Percentiles rank a stretch among this genome's conserved stretches.
phyloP scores from a whole-genome alignment of 129 eudicot species.

The Flaveria linearis region DNA sequence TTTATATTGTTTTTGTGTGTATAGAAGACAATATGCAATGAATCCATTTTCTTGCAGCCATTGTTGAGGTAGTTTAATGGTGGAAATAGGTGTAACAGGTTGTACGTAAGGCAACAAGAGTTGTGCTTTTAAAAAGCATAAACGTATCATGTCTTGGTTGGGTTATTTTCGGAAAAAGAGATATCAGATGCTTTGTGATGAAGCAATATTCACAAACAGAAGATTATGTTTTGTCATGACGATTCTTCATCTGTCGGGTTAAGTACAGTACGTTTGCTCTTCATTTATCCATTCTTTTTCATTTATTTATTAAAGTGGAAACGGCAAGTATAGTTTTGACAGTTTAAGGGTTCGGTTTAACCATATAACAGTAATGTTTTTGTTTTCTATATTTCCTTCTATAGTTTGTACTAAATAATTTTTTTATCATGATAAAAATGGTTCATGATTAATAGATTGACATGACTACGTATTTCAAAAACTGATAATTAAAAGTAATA shows the following conservation, averaged over 20 bases:
- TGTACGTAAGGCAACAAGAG: constrained; percentile 4
- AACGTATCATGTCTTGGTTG: neutral
- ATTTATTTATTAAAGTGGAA: neutral
- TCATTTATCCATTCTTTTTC: neutral
- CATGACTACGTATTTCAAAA: too few relatives aligned
- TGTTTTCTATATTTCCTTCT: too few relatives aligned
- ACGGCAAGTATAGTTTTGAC: neutral
- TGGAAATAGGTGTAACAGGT: neutral
- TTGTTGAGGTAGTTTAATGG: neutral
- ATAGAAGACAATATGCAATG: neutral
- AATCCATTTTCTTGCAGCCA: too few relatives aligned
- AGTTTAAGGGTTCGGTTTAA: too few relatives aligned
- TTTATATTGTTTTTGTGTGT: too few relatives aligned
- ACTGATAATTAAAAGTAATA: neutral
- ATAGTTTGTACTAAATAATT: too few relatives aligned
- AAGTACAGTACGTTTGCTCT: neutral
- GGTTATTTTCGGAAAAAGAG: constrained; percentile 7
- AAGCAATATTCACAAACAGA: neutral
- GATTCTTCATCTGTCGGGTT: neutral
- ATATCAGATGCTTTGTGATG: constrained; percentile 10
- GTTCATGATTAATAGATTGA: too few relatives aligned
- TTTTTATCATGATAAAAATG: too few relatives aligned
- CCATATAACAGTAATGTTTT: too few relatives aligned
- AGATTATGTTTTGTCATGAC: neutral
- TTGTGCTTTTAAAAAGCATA: neutral